phyloP scores from a whole-genome alignment of 1,284 basidiomycete species.

The Apiotrichum akiyoshidainum region DNA sequence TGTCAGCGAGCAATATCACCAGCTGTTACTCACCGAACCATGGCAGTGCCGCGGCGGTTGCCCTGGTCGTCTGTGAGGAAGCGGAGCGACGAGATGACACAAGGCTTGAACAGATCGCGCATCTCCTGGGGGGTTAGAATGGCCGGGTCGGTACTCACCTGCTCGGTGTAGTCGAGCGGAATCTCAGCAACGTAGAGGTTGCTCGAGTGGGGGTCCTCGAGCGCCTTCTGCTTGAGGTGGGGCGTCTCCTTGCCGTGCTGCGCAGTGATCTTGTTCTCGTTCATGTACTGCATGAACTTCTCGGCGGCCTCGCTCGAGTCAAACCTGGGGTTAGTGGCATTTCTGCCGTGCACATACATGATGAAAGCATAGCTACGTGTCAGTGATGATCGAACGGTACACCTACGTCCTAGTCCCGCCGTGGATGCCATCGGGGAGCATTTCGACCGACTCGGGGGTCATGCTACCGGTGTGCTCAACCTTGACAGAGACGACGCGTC shows the following conservation, averaged over 20 bases:
- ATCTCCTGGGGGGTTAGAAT: slow-evolving; percentile 28
- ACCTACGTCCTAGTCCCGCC: slow-evolving; percentile 6
- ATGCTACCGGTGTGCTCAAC: slow-evolving; percentile 10
- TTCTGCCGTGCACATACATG: slow-evolving; percentile 22
- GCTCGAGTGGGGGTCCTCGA: slow-evolving; percentile 38
- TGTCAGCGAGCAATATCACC: neutral
- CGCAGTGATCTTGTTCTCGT: slow-evolving; percentile 18
- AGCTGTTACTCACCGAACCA: slow-evolving; percentile 34
- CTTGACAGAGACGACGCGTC: slow-evolving; percentile 32
- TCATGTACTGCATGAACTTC: slow-evolving; percentile 27
- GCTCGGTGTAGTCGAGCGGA: slow-evolving; percentile 24
- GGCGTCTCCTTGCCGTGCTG: slow-evolving; percentile 43
- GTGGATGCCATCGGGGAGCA: slow-evolving; percentile 12
- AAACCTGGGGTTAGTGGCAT: slow-evolving; percentile 22
- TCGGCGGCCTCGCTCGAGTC: slow-evolving; percentile 25
- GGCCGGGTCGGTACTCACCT: slow-evolving; percentile 19
- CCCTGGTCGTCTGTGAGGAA: slow-evolving; percentile 33
- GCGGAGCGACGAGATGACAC: slow-evolving; percentile 31
- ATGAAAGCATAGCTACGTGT: slow-evolving; percentile 32
- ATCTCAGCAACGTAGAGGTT: slow-evolving; percentile 45
- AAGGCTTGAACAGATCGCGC: slow-evolving; percentile 26
- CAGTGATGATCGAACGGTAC: neutral
- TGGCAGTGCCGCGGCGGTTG: slow-evolving; percentile 33
- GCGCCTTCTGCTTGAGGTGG: slow-evolving; percentile 36
- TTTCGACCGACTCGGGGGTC: slow-evolving; percentile 7